Percentiles rank a stretch among this genome's conserved stretches.
phyloP scores from a whole-genome alignment of 1,284 basidiomycete genomes.

The Puccinia horiana region DNA sequence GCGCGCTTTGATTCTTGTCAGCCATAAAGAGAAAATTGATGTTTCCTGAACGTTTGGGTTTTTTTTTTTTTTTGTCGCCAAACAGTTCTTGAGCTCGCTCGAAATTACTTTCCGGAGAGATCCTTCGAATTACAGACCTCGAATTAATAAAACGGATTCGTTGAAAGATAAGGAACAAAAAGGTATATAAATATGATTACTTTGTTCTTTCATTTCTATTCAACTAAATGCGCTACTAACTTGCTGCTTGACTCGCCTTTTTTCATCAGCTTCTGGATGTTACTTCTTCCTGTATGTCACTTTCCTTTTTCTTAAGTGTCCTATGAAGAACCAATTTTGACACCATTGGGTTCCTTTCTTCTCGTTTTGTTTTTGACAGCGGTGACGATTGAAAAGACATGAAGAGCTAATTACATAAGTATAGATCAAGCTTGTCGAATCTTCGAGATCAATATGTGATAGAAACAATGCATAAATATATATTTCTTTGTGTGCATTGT shows the following conservation, averaged over 20 bases:
- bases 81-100: slow-evolving; percentile 76
- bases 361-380: too few species aligned
- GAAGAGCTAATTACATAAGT: too few species aligned
- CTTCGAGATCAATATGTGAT: too few species aligned
- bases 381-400: too few species aligned
- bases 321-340: too few species aligned
- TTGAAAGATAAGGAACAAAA: slow-evolving; percentile 95
- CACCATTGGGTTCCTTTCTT: too few species aligned
- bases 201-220: not conserved
- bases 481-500: not conserved
- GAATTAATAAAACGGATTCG: slow-evolving; percentile 90
- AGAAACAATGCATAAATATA: too few species aligned
- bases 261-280: slow-evolving; percentile 36
- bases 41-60: not conserved
- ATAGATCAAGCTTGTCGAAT: too few species aligned
- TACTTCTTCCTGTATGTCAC: slow-evolving; percentile 46
- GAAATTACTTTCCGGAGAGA: slow-evolving; percentile 96
- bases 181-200: slow-evolving; percentile 51
- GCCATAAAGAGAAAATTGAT: not conserved
- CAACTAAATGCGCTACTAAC: not conserved
- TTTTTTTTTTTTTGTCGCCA: not conserved
- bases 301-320: too few species aligned
- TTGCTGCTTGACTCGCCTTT: not conserved
- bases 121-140: slow-evolving; percentile 84
- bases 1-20: not conserved